A percentile compares a stretch with the other conserved stretches of the same genome.
phyloP scores from a whole-genome alignment of 169 alveolate genomes.

The Plasmodium adleri region DNA sequence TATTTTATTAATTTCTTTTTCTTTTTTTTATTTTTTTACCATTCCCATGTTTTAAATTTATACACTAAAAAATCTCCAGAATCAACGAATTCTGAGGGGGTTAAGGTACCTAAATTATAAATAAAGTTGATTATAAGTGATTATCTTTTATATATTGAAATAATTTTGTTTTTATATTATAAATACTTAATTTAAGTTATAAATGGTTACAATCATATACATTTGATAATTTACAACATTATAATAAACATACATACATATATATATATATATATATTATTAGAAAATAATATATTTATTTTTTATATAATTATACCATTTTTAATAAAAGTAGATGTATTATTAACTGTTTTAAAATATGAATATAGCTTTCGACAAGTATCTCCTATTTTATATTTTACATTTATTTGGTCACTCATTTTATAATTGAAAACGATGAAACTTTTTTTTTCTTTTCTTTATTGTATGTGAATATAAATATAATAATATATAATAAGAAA shows the following conservation, averaged over 20 bases:
- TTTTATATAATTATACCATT: slow-evolving; percentile 79
- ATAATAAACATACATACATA: neutral
- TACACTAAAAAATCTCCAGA: slow-evolving; percentile 80
- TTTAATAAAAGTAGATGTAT: slow-evolving; percentile 83
- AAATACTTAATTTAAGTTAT: too few relatives aligned
- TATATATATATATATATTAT: neutral
- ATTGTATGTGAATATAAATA: too few relatives aligned
- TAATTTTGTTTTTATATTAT: slow-evolving; percentile 77
- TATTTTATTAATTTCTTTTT: neutral
- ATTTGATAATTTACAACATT: too few relatives aligned
- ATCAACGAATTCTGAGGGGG: slow-evolving; percentile 82
- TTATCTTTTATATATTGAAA: slow-evolving; percentile 22
- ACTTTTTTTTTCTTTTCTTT: too few relatives aligned
- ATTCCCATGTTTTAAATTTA: slow-evolving; percentile 82
- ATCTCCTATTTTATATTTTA: slow-evolving; percentile 86
- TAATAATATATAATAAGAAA: too few relatives aligned
- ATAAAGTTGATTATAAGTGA: neutral
- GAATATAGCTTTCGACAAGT: slow-evolving; percentile 86
- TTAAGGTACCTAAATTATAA: slow-evolving; percentile 70
- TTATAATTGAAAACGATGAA: neutral
- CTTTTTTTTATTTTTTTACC: slow-evolving; percentile 56
- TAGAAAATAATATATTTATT: neutral
- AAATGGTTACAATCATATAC: too few relatives aligned
- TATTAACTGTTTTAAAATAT: slow-evolving; percentile 83
- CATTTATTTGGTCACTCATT: slow-evolving; percentile 66